Evolutionary conservation across 352 stramenopile genomes (phyloP).

Genomic region (Phytophthora foliorum): DNA sequence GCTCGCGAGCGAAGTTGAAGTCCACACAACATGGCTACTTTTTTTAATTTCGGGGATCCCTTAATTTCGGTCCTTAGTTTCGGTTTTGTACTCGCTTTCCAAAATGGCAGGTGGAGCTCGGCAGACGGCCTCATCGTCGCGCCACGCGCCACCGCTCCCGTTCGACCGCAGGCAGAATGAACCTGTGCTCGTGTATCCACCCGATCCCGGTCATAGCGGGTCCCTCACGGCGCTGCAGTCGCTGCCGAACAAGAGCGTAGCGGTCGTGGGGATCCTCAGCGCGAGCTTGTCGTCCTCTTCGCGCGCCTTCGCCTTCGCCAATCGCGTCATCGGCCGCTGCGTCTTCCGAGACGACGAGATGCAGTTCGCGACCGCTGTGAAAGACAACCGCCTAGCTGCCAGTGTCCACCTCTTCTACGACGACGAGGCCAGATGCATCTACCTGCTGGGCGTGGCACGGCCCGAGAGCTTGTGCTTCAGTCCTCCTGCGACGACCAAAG

Average conservation of each 20-base stretch:
- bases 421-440: constrained; percentile 52
- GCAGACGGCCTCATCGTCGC: constrained; percentile 22
- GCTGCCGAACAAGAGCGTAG: constrained; percentile 51
- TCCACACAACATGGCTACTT: constrained; percentile 2
- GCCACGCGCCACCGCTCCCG: constrained; percentile 24
- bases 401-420: constrained; percentile 77
- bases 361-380: constrained; percentile 34
- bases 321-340: constrained; percentile 67
- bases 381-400: constrained; percentile 34
- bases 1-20: constrained; percentile 29
- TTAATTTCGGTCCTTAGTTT: neutral
- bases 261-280: constrained; percentile 64
- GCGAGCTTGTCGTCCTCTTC: constrained; percentile 44
- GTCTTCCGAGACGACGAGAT: constrained; percentile 55
- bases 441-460: constrained; percentile 59
- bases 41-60: neutral
- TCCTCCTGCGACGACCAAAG: constrained; percentile 13
- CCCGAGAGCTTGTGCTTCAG: constrained; percentile 52
- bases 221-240: constrained; percentile 44
- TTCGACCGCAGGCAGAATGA: constrained; percentile 50
- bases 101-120: constrained; percentile 4
- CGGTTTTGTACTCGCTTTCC: neutral
- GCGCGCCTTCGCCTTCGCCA: constrained; percentile 58
- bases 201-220: constrained; percentile 27
- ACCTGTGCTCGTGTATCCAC: constrained; percentile 73